Base-by-base conservation (phyloP, 2,329 filamentous ascomycete genomes). In the Fusarium multiceps region DNA sequence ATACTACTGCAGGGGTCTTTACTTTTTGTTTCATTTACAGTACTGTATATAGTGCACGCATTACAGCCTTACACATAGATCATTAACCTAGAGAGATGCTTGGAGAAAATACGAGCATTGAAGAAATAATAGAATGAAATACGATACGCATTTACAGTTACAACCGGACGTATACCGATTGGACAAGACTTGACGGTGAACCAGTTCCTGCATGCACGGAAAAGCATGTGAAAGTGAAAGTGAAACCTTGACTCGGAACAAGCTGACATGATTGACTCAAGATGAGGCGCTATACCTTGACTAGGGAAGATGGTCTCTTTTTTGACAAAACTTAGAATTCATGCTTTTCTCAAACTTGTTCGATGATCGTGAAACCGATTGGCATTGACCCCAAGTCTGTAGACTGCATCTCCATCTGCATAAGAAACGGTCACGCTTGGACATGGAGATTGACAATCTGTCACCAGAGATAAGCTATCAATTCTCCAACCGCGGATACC, bases 81-180 rank as follows among this genome's bases (percentile, higher is more conserved):
- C 12, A 32, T 27, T 47, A 16, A 27, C 37, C n/a, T 49, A 64
- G 51, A 64, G 32, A 45, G 20, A 20, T 37, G 40, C 46, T 51
- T 37, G 40, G 42, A 16, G 12, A 14, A 28, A 34, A 21, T 30
- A 46, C 18, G 23, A 46, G 45, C 37, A 51, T 51, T 51, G 23
- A 42, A 43, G 20, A n/a, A 64, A 51, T 59, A 50, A 65, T 64
- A 64, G 62, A 64, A 64, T 65, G 60, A 47, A 55, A 50, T 27
- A 60, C 34, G 37, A 23, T 28, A 30, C 5, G 20, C 32, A 55
- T 45, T 34, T 37, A n/a, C 18, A 37, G 34, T 37, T 37, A 37
- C 18, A 14, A 10, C 10, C 41, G 28, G 41, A 25, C 21, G 27
- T 25, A 25, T 34, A 25, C 51, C 49, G 49, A 51, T 47, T 34